Percentiles rank a stretch among this genome's conserved stretches.
phyloP scores from a whole-genome alignment of 1,284 basidiomycete genomes.

The Peniophora sp. region DNA sequence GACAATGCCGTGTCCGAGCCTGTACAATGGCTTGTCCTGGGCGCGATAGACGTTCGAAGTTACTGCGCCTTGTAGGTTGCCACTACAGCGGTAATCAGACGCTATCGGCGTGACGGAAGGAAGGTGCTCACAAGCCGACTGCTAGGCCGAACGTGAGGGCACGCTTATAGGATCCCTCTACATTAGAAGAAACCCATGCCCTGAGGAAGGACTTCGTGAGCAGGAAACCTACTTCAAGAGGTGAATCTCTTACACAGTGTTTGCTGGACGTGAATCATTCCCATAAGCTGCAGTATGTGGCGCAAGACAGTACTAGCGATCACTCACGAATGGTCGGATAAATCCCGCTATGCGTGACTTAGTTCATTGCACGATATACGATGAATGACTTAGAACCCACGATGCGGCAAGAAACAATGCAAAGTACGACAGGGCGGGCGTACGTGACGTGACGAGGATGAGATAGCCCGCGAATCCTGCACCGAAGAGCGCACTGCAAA shows the following conservation, averaged over 20 bases:
- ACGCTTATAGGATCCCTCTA: conserved; percentile 65
- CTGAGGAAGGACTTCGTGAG: conserved; percentile 13
- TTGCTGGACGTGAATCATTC: conserved; percentile 22
- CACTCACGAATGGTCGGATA: conserved; percentile 39
- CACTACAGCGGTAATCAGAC: conserved; percentile 25
- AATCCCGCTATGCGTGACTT: conserved; percentile 25
- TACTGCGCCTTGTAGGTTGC: conserved; percentile 65
- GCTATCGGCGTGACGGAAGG: background rate
- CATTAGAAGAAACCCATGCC: conserved; percentile 43
- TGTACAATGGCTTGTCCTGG: conserved; percentile 61
- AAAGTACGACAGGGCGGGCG: conserved; percentile 34
- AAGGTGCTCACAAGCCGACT: conserved; percentile 45
- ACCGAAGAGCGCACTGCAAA: conserved; percentile 7
- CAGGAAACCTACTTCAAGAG: background rate
- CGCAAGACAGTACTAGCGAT: background rate
- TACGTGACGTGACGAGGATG: conserved; percentile 39
- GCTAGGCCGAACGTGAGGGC: conserved; percentile 66
- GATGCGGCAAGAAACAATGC: conserved; percentile 39
- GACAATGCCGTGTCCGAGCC: conserved; percentile 59
- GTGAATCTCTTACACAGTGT: conserved; percentile 32
- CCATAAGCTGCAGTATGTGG: background rate
- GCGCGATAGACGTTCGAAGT: conserved; percentile 67
- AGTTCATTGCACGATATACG: conserved; percentile 3
- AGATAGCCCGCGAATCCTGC: conserved; percentile 41
- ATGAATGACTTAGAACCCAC: conserved; percentile 21